A percentile compares a stretch with the other conserved stretches of the same genome.
phyloP scores from a whole-genome alignment of 225 moss, liverwort and hornwort genomes.

The Neckera pumila region DNA sequence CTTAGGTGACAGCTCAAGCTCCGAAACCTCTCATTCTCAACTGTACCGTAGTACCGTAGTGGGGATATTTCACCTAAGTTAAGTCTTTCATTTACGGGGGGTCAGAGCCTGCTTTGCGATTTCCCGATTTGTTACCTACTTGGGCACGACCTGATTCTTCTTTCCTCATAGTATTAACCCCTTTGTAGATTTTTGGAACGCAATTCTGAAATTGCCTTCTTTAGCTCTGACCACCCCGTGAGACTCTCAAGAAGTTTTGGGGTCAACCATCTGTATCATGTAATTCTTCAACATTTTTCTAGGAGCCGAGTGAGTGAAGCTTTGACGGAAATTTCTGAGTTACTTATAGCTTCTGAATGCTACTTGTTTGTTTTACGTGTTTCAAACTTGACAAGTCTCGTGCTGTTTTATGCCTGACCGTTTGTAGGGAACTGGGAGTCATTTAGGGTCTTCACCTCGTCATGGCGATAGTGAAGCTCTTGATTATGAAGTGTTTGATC shows the following conservation, averaged over 20 bases:
- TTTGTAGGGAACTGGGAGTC: neutral
- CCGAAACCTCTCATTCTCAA: neutral
- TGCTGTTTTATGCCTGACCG: neutral
- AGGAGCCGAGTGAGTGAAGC: neutral
- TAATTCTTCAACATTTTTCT: neutral
- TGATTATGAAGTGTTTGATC: neutral
- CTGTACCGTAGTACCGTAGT: neutral
- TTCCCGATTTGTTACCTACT: neutral
- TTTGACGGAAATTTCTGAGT: neutral
- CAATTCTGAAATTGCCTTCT: neutral
- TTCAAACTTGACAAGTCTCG: neutral
- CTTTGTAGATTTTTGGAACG: neutral
- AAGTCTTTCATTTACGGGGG: neutral
- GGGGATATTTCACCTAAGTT: neutral
- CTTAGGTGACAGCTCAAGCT: neutral
- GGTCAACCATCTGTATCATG: conserved; percentile 10
- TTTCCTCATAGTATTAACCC: neutral
- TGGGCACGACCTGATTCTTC: neutral
- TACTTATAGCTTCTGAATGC: neutral
- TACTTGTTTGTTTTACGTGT: neutral
- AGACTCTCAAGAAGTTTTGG: neutral
- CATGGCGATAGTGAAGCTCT: neutral
- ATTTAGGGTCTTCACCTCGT: neutral
- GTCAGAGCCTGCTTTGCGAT: neutral
- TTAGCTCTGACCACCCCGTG: neutral